Evolutionary conservation across 2,329 filamentous ascomycete species (phyloP).

Genomic region (Colletotrichum sojae): DNA sequence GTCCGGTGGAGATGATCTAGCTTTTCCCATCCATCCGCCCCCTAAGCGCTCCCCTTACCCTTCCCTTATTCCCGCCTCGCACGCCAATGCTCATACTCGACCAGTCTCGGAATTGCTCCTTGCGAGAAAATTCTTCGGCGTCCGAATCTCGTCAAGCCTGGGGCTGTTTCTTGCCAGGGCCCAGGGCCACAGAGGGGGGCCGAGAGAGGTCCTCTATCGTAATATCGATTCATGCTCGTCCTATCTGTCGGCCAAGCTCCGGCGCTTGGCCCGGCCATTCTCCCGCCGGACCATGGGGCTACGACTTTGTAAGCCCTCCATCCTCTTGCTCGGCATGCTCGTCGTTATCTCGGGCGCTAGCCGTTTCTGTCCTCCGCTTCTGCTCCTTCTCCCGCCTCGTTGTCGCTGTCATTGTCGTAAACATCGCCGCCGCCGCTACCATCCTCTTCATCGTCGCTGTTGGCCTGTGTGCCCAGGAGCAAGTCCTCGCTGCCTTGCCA

Average conservation of each 20-base stretch:
- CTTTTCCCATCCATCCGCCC: slow-evolving; percentile 15
- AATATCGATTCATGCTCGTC: slow-evolving; percentile 39
- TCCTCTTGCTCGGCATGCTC: slow-evolving; percentile 30
- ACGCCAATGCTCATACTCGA: slow-evolving; percentile 17
- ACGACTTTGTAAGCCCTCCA: slow-evolving; percentile 8
- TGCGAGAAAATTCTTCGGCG: slow-evolving; percentile 7
- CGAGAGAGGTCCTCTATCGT: slow-evolving; percentile 13
- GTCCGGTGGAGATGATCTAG: slow-evolving; percentile 34
- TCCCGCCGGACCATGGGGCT: slow-evolving; percentile 8
- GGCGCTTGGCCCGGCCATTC: slow-evolving; percentile 29
- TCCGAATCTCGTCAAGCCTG: slow-evolving; percentile 22
- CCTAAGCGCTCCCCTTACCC: neutral
- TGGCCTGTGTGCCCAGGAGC: slow-evolving; percentile 63
- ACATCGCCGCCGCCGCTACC: slow-evolving; percentile 39
- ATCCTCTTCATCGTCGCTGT: slow-evolving; percentile 46
- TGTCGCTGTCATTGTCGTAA: slow-evolving; percentile 42
- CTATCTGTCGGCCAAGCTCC: slow-evolving; percentile 40
- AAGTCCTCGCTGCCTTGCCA: slow-evolving; percentile 78
- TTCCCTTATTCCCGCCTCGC: slow-evolving; percentile 24
- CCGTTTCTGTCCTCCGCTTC: slow-evolving; percentile 38
- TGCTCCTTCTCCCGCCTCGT: slow-evolving; percentile 41
- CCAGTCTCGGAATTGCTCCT: slow-evolving; percentile 28
- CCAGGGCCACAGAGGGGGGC: slow-evolving; percentile 21
- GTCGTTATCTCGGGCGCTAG: slow-evolving; percentile 39
- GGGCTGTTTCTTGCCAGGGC: slow-evolving; percentile 11